These are phyloP conservation scores for Sclerotinia sclerotiorum DNA, from an alignment of 2,329 filamentous ascomycete genomes.

Conservation along the genomic window DNA sequence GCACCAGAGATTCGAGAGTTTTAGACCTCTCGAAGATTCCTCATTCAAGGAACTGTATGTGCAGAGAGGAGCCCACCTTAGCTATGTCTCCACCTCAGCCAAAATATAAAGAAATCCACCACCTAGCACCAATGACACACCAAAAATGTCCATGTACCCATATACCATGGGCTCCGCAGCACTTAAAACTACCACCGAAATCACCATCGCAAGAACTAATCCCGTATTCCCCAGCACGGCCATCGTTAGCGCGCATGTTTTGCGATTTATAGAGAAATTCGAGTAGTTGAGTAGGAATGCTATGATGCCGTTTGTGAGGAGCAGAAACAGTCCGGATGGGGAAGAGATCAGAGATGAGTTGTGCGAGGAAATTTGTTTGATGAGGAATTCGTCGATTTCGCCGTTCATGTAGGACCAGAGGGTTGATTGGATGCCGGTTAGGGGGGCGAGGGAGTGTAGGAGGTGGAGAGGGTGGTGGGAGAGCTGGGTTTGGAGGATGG, in stretches of 20 bases:
- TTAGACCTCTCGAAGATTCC: neutral
- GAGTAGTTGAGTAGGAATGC: slow-evolving; percentile 58
- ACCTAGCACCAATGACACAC: neutral
- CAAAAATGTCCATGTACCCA: neutral
- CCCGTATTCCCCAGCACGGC: slow-evolving; percentile 60
- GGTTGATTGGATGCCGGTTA: slow-evolving; percentile 57
- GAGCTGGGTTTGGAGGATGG: neutral
- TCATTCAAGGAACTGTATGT: neutral
- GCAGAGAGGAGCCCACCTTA: neutral
- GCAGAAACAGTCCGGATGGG: slow-evolving; percentile 29
- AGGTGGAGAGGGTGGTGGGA: neutral
- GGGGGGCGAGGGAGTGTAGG: slow-evolving; percentile 57
- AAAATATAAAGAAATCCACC: neutral
- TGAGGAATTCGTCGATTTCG: slow-evolving; percentile 48
- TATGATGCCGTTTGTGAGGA: slow-evolving; percentile 53
- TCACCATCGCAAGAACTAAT: slow-evolving; percentile 55
- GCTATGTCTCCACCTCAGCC: neutral
- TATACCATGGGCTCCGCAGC: neutral
- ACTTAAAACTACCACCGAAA: slow-evolving; percentile 50
- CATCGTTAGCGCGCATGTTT: slow-evolving; percentile 58
- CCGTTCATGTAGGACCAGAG: slow-evolving; percentile 53
- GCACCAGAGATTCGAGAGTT: neutral
- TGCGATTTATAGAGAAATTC: slow-evolving; percentile 58
- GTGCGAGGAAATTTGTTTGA: slow-evolving; percentile 25
- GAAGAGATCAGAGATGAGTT: slow-evolving; percentile 36